phyloP scores from a whole-genome alignment of 495 filamentous ascomycete genomes.

The Xylaria acuta region DNA sequence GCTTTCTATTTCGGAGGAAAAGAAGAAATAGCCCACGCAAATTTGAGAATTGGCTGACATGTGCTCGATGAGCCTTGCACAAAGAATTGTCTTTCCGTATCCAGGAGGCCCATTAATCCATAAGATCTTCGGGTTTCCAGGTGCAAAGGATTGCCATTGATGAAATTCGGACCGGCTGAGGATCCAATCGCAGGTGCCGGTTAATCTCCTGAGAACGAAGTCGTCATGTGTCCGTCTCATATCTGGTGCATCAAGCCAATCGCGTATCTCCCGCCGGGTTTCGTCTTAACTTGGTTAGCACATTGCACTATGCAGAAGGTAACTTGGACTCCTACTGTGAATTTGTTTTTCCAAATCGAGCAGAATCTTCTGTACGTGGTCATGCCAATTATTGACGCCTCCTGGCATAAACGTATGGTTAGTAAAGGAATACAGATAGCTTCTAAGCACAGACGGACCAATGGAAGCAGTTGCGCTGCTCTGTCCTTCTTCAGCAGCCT shows the following conservation, averaged over 20 bases:
- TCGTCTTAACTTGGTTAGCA: not conserved
- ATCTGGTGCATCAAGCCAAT: constrained; percentile 3
- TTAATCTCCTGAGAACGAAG: constrained; percentile 29
- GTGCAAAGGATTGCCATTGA: constrained; percentile 26
- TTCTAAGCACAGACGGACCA: not conserved
- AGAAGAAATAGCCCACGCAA: constrained; percentile 37
- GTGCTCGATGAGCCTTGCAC: constrained; percentile 35
- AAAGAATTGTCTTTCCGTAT: constrained; percentile 43
- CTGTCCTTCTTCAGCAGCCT: not conserved
- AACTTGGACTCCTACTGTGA: not conserved
- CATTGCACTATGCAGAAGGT: not conserved
- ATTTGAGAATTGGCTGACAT: constrained; percentile 18
- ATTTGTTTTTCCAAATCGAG: not conserved
- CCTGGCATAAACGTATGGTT: not conserved
- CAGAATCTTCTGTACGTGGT: not conserved
- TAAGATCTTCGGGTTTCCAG: constrained; percentile 28
- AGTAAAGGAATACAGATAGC: not conserved
- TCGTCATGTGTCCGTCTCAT: constrained; percentile 25
- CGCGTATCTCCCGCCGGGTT: not conserved
- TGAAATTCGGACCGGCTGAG: constrained; percentile 28
- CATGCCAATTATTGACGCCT: not conserved
- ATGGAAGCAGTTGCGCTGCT: not conserved
- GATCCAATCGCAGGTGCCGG: constrained; percentile 40
- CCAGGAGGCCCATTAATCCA: constrained; percentile 42
- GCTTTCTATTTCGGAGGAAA: constrained; percentile 33